These are phyloP conservation scores for Sugiyamaella smithiae DNA, from an alignment of 805 yeast genomes.

Conservation along the genomic window DNA sequence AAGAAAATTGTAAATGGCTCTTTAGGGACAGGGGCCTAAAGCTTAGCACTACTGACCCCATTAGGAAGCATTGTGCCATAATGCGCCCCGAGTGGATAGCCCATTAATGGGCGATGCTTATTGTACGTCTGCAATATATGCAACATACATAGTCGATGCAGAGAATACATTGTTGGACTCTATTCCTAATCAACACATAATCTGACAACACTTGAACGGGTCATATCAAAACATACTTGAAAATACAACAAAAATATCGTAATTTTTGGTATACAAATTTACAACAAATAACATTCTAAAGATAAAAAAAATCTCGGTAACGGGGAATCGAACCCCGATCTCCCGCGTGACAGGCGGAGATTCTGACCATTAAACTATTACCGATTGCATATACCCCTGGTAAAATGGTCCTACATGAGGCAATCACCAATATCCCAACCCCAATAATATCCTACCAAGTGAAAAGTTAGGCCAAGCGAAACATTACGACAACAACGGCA, in stretches of 20 bases:
- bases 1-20: too few species aligned
- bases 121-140: background rate
- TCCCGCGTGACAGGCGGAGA: slow-evolving; percentile 13
- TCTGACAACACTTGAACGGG: background rate
- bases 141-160: background rate
- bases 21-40: too few species aligned
- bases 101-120: too few species aligned
- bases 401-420: too few species aligned
- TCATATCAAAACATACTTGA: background rate
- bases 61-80: too few species aligned
- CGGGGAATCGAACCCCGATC: slow-evolving; percentile 13
- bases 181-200: background rate
- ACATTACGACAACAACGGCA: too few species aligned
- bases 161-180: background rate
- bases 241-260: background rate
- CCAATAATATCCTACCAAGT: too few species aligned
- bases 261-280: background rate
- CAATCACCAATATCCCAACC: too few species aligned
- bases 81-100: too few species aligned
- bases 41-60: too few species aligned
- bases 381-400: too few species aligned
- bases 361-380: slow-evolving; percentile 12
- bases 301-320: slow-evolving; percentile 6
- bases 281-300: background rate
- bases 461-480: too few species aligned